These are phyloP conservation scores for Melaleuca alternifolia DNA, from an alignment of 345 rosid genomes.

Conservation along the genomic window DNA sequence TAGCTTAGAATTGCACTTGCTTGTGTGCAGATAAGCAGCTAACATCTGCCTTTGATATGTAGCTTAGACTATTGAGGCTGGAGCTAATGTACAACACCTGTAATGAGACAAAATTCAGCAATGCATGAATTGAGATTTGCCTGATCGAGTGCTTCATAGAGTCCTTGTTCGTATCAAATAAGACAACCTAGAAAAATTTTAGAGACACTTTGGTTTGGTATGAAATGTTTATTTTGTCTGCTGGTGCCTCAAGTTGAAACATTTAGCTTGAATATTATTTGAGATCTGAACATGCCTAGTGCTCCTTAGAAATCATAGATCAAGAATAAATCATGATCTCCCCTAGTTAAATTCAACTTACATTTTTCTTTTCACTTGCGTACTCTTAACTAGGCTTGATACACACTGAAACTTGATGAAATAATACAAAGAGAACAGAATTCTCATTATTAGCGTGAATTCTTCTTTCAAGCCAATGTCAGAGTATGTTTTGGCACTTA, in stretches of 20 bases:
- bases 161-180: background rate
- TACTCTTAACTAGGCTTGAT: background rate
- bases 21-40: background rate
- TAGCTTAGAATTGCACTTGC: background rate
- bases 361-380: background rate
- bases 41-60: background rate
- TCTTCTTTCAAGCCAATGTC: background rate
- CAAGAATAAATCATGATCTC: background rate
- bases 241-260: background rate
- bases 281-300: background rate
- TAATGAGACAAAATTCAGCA: background rate
- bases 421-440: background rate
- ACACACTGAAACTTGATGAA: background rate
- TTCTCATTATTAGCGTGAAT: background rate
- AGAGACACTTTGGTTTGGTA: background rate
- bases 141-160: background rate
- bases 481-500: background rate
- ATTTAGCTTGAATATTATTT: background rate
- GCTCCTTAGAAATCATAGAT: background rate
- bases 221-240: background rate
- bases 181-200: background rate
- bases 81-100: background rate
- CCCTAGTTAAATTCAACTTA: background rate
- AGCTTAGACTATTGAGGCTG: background rate
- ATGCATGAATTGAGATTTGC: background rate